Base-by-base conservation (phyloP, 225 moss, liverwort and hornwort genomes). In the Asterella californica region DNA sequence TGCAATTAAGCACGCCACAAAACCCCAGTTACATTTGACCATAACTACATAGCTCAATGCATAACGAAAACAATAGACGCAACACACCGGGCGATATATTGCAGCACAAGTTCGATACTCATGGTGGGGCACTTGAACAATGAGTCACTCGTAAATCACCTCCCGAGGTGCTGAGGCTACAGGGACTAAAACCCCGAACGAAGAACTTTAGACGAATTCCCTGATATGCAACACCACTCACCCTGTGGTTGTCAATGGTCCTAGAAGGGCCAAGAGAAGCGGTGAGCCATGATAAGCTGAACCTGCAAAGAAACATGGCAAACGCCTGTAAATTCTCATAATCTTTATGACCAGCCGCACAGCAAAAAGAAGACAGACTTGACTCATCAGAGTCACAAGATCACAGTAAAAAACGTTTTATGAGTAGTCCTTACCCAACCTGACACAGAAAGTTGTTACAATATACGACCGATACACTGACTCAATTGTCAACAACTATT, bases 271-370 rank as follows among this genome's bases (percentile, higher is more conserved):
- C 60, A 97, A 89, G 67, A 97, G 86, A 49, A 97, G 85, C 52
- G 97, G 96, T 45, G 96, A 97, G 75, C 90, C 96, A 87, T 97
- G 96, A 83, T 94, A 97, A 22, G 90, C 92, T 62, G 97, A 97
- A 83, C 97, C 94, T 97, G 96, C 76, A 89, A 80, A 47, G 49
- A 78, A 83, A 17, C 45, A 82, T 30, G 22, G 72, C 5, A 38
- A 45, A 50, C 19, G 7, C n/a, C n/a, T 21, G 36, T 7, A 70
- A 4, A 38, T 36, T 18, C 70, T 36, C 45, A 15, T 38, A 74
- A n/a, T n/a, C n/a, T n/a, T n/a, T n/a, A n/a, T n/a, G n/a, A 7
- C 15, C 32, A 47, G 24, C 34, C 25, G 70, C n/a, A 68, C 4
- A 68, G n/a, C n/a, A 61, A 61, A 61, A n/a, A 6, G 52, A 52